phyloP scores from a whole-genome alignment of 75 land plant genomes.

The Pinus taeda region DNA sequence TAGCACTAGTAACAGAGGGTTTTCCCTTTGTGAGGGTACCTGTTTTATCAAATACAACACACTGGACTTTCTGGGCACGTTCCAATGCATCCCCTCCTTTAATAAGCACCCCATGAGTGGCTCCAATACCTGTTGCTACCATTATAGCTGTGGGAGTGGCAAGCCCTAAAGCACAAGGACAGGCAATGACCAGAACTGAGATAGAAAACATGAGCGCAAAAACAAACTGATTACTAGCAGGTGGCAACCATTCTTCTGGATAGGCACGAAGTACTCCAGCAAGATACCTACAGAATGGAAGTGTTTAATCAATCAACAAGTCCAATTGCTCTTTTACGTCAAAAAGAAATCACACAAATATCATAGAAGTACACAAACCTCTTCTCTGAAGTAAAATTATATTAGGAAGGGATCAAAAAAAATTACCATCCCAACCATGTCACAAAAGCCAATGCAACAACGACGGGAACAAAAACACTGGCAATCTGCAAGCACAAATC shows the following conservation, averaged over 20 bases:
- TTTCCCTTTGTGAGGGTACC: constrained; percentile 95
- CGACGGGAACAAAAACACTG: constrained; percentile 89
- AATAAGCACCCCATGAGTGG: constrained; percentile 84
- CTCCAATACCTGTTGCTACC: constrained; percentile 98
- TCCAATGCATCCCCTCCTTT: constrained; percentile 97
- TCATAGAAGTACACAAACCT: neutral
- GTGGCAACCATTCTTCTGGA: constrained; percentile 79
- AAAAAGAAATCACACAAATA: neutral
- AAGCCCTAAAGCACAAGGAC: constrained; percentile 95
- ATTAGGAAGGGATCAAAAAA: constrained; percentile 20
- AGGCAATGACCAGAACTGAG: constrained; percentile 82
- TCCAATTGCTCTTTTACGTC: neutral
- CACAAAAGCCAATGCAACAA: constrained; percentile 57
- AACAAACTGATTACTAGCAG: constrained; percentile 70
- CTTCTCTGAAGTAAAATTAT: neutral
- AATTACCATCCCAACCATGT: constrained; percentile 49
- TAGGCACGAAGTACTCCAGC: constrained; percentile 61
- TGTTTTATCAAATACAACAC: constrained; percentile 94
- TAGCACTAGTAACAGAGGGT: constrained; percentile 72
- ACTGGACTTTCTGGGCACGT: constrained; percentile 87
- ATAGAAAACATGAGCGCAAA: constrained; percentile 94
- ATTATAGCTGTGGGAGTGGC: constrained; percentile 99
- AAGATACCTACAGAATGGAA: constrained; percentile 58
- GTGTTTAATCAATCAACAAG: neutral
- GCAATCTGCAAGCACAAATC: constrained; percentile 54